Evolutionary conservation across 2,329 filamentous ascomycete genomes (phyloP), one percentile per base, ranked within the genome.

Genomic region (Colletotrichum nymphaeae): DNA sequence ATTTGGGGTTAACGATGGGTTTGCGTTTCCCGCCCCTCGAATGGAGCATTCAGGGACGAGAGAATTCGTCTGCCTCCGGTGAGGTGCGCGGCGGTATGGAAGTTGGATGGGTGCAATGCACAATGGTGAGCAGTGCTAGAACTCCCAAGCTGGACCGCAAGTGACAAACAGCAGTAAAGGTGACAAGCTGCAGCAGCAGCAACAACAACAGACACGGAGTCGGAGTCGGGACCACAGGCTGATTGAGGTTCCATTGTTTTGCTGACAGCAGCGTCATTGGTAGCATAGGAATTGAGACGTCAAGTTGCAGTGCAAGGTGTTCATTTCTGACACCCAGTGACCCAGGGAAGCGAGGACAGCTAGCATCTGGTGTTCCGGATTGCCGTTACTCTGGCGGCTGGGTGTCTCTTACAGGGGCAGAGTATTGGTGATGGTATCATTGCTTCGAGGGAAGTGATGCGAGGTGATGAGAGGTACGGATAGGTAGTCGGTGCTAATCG

Each of bases 41-140:
- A 26, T 37, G 32, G 56, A 63, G 53, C 64, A 70, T 37, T 70
- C 42, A 62, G 60, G 26, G 55, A 28, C 46, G 52, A 66, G 60
- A 67, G 60, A 71, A 74, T 71, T 67, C 66, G 70, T 63, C 70
- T 74, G 73, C 62, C 62, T 75, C 59, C 11, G 30, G 8, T 11
- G 26, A 55, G 26, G 52, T 63, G 52, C 62, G 71, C 26, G 67
- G 59, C 59, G 19, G 28, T 37, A 26, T n/a, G 67, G 19, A 67
- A 19, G 5, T 6, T n/a, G 22, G 16, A n/a, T 32, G 16, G 46
- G 49, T 63, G 46, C 62, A n/a, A 49, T 49, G 42, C 42, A 22
- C 56, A 35, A 28, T 42, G 32, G 28, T 24, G 8, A 63, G 19
- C 19, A 22, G n/a, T 63, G n/a, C 62, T n/a, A 53, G 42, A 28